Evolutionary conservation across 352 stramenopile genomes (phyloP), one percentile per base, ranked within the genome.

Genomic region (Phytopythium sindhum): DNA sequence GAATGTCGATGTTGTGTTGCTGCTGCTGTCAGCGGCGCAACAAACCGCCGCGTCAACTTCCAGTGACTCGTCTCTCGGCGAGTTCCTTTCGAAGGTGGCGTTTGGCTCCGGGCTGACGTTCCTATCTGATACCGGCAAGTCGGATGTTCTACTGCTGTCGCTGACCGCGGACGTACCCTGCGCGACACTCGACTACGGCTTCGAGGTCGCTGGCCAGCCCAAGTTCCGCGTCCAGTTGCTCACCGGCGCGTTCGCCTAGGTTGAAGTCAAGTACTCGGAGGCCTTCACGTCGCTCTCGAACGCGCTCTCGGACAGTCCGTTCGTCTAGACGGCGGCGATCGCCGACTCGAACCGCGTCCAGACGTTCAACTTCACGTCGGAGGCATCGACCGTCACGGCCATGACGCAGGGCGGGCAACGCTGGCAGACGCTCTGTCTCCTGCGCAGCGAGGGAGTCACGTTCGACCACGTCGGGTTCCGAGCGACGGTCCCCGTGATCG

Each of bases 261-360:
- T 74, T 51, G 68, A 74, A 28, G 68, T 70, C 48, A 74, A 74
- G 57, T 74, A 70, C 64, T 57, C 64, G 11, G 68, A 74, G 57
- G 60, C 69, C 24, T 74, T 74, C 29, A 44, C 57, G 19, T 48
- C 61, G 23, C 64, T 71, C 1, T 74, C 57, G 23, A 61, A 59
- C 12, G 65, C 66, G 9, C 67, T 60, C 31, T 74, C 68, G 56
- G 68, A 74, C 31, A 64, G 68, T 1, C 57, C 57, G 14, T 70
- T 65, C 42, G 60, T 66, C 47, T 74, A 59, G 55, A 53, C 64
- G 17, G 64, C 64, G 7, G 54, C 68, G 29, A 51, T 66, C 11
- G 60, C 68, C n/a, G 71, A 74, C 33, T 70, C 68, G 6, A 64
- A 65, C 50, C 68, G 67, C 17, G 67, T 74, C 23, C 55, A 70